Evolutionary conservation across 306 rosid species (phyloP).

Genomic region (Begonia fuchsioides): DNA sequence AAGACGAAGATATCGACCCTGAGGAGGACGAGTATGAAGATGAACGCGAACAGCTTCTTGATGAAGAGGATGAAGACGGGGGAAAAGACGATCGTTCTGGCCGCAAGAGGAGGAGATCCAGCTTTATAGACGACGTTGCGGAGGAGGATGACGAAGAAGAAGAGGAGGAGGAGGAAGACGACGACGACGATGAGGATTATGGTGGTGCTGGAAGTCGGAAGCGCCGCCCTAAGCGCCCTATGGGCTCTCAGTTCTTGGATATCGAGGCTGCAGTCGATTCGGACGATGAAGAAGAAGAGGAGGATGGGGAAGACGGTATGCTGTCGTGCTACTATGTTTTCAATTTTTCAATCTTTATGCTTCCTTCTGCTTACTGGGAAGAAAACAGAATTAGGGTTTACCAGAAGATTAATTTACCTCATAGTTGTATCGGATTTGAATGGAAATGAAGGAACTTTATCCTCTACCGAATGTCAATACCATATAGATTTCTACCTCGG

Average conservation of each 20-base stretch:
- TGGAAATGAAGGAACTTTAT: too few species aligned
- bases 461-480: too few species aligned
- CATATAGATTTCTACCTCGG: too few species aligned
- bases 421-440: too few species aligned
- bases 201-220: slow-evolving; percentile 19
- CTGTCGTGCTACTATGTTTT: not conserved
- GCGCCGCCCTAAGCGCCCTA: slow-evolving; percentile 24
- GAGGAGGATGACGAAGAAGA: slow-evolving; percentile 40
- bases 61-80: slow-evolving; percentile 37
- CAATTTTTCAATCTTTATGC: not conserved
- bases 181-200: slow-evolving; percentile 25
- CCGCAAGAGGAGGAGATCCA: slow-evolving; percentile 20
- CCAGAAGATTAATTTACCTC: too few species aligned
- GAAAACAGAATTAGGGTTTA: too few species aligned
- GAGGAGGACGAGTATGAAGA: slow-evolving; percentile 56
- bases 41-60: slow-evolving; percentile 36
- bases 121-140: slow-evolving; percentile 13
- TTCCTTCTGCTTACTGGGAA: too few species aligned
- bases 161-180: slow-evolving; percentile 68
- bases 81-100: slow-evolving; percentile 37
- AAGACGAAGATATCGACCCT: slow-evolving; percentile 42
- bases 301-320: slow-evolving; percentile 84
- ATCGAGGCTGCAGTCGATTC: slow-evolving; percentile 60
- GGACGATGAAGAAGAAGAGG: slow-evolving; percentile 90
- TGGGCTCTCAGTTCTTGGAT: slow-evolving; percentile 54